These are phyloP conservation scores for Plasmopara viticola DNA, from an alignment of 352 stramenopile species.

Conservation along the genomic window DNA sequence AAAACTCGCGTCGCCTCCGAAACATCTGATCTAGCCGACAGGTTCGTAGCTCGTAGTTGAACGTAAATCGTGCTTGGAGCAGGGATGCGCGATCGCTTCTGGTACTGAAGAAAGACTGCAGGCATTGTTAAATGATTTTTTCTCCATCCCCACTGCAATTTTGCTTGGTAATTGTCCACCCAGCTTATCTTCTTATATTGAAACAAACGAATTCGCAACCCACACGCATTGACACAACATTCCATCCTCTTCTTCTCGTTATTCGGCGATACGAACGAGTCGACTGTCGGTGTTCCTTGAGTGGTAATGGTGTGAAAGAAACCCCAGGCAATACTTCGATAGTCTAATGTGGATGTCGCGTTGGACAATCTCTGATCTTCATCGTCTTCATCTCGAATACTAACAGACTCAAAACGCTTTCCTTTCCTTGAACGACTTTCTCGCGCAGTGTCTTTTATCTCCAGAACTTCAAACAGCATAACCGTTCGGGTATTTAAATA, in stretches of 20 bases:
- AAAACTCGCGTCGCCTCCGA: no score
- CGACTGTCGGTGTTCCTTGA: slow-evolving; percentile 29
- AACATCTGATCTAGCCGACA: slow-evolving; percentile 1
- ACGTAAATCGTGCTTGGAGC: slow-evolving; percentile 38
- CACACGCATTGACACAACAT: slow-evolving; percentile 13
- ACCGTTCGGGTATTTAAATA: slow-evolving; percentile 37
- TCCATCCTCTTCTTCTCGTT: slow-evolving; percentile 2
- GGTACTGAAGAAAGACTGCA: slow-evolving; percentile 56
- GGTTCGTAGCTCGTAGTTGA: slow-evolving; percentile 21
- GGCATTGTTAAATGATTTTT: slow-evolving; percentile 30
- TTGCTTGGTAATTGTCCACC: slow-evolving; percentile 58
- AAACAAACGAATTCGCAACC: slow-evolving; percentile 44
- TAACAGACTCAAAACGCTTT: slow-evolving; percentile 2
- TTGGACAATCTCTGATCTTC: slow-evolving; percentile 9
- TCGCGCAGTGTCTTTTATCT: slow-evolving; percentile 18
- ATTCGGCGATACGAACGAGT: slow-evolving; percentile 30
- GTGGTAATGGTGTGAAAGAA: slow-evolving; percentile 58
- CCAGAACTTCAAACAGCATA: slow-evolving; percentile 53
- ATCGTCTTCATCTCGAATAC: slow-evolving; percentile 25
- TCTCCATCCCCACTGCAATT: slow-evolving; percentile 37
- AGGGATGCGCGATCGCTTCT: slow-evolving; percentile 29
- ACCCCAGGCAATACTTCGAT: slow-evolving; percentile 43
- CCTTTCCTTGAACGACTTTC: slow-evolving; percentile 7
- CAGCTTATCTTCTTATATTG: slow-evolving; percentile 54
- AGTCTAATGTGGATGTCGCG: slow-evolving; percentile 1